Evolutionary conservation across 1,284 basidiomycete species (phyloP), one percentile per base, ranked within the genome.

Genomic region (Bjerkandera adusta): DNA sequence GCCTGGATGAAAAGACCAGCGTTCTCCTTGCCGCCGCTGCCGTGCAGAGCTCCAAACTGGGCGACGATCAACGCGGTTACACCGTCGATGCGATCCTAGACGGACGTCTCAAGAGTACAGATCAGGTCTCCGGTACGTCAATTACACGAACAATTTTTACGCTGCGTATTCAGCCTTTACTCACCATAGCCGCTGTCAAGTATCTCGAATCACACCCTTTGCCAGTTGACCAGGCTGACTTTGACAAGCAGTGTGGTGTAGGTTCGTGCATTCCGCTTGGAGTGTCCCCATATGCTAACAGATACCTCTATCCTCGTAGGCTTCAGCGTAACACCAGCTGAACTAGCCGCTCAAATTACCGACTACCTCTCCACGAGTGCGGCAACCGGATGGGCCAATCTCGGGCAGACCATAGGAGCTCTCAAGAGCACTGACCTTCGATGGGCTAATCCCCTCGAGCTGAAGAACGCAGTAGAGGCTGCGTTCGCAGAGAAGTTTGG

Each of bases 391-490:
- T 97, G 94, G 94, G 67, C 76, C 2, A 82, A 76, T 58, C 75
- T 95, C 22, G 84, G 89, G 29, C 70, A 80, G 18, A 75, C 78
- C 22, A 81, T 93, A 50, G 82, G 80, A n/a, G 77, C 77, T 1
- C 73, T 93, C 48, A 92, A 88, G 69, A 71, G 66, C 44, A 72
- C 75, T 12, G 79, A 82, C 36, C 68, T 97, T 37, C 85, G 90
- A 53, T 99, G 96, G 96, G 95, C 92, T 4, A 89, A 77, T 60
- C 82, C 92, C 0, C 75, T 92, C 4, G 95, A 98, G 41, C 74
- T 98, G 50, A 98, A 98, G 73, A 86, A 81, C 35, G 77, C 89
- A 0, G 86, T 92, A 2, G 96, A 99, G 63, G 75, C 76, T 15
- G 75, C 79, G 5, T 95, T 97, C 56, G 71, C 73, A 0, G 77